Base-by-base conservation (phyloP, 1,284 basidiomycete genomes). In the Heterobasidion parviporum region DNA sequence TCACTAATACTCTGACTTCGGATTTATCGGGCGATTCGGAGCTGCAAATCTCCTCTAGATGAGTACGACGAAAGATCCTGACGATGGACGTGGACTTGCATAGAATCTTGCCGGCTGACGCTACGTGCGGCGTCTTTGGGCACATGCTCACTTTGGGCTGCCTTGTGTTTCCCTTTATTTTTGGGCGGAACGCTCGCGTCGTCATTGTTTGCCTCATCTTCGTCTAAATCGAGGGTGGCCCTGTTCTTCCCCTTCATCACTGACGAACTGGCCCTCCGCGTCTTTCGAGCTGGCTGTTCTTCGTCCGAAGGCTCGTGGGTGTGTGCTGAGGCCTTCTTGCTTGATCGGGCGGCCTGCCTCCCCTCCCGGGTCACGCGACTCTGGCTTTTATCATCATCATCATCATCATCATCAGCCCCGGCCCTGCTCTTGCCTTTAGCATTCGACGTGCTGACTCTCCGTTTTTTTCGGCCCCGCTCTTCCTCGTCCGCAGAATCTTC, bases 1-100 rank as follows among this genome's bases (percentile, higher is more conserved):
- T 89, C 1, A 83, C 84, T 75, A 71, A 72, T 48, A 16, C 46
- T 47, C 46, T 16, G 16, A 38, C 14, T 2, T 10, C 18, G 48
- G 48, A 26, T 10, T 26, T 49, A 8, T 49, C 53, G 18, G 36
- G 44, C 38, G 45, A 52, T 14, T 26, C 35, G 12, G 34, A 45
- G 52, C 14, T 18, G 33, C 15, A 10, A 45, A n/a, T 5, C 46
- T 46, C 16, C 47, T n/a, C 8, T 14, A 20, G 41, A 26, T 46
- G 9, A 45, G 41, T 9, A 53, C 16, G 15, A 36, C 50, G 26
- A 16, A 9, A 18, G 10, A 36, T 10, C n/a, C 18, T 16, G 33
- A 43, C 15, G 52, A 51, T 16, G 9, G 32, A 33, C 34, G 15
- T 16, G n/a, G 33, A 15, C 32, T 8, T 15, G 35, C 50, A 8